These are phyloP conservation scores for Phytophthora hybrid DNA, from an alignment of 352 stramenopile genomes.

Conservation along the genomic window DNA sequence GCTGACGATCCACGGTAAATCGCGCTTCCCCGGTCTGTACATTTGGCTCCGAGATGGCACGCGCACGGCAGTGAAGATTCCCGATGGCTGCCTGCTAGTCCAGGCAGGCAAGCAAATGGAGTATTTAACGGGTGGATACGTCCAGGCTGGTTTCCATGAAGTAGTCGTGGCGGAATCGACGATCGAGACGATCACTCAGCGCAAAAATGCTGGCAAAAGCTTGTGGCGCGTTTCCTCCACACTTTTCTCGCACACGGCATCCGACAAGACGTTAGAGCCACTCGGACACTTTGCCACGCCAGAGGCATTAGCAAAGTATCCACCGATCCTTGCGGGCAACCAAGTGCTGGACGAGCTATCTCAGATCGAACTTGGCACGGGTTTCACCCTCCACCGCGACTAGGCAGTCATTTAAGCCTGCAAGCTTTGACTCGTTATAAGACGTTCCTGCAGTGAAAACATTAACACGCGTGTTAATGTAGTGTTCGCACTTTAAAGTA, in stretches of 20 bases:
- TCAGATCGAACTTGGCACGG: slow-evolving; percentile 86
- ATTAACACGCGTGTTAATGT: too few relatives aligned
- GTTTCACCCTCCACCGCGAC: slow-evolving; percentile 76
- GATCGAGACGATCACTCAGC: slow-evolving; percentile 70
- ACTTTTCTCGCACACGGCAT: slow-evolving; percentile 93
- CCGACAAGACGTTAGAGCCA: slow-evolving; percentile 87
- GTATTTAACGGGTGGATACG: slow-evolving; percentile 92
- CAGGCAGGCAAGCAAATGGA: slow-evolving; percentile 94
- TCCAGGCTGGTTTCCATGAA: slow-evolving; percentile 94
- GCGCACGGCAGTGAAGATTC: slow-evolving; percentile 88
- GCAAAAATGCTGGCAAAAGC: slow-evolving; percentile 74
- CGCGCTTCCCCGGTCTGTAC: slow-evolving; percentile 90
- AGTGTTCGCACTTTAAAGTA: too few relatives aligned
- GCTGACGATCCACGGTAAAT: slow-evolving; percentile 95
- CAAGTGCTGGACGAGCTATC: slow-evolving; percentile 90
- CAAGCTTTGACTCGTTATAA: background rate
- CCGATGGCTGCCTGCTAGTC: slow-evolving; percentile 91
- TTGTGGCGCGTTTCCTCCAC: slow-evolving; percentile 94
- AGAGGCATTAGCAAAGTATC: slow-evolving; percentile 76
- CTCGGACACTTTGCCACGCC: slow-evolving; percentile 82
- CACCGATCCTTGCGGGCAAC: slow-evolving; percentile 84
- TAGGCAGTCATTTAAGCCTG: slow-evolving; percentile 24
- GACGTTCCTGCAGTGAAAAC: background rate
- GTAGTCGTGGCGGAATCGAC: slow-evolving; percentile 88
- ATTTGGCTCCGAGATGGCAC: slow-evolving; percentile 92